Conservation (phyloP, 1,139 yeast species). For the Geotrichum cucujoidarum region DNA sequence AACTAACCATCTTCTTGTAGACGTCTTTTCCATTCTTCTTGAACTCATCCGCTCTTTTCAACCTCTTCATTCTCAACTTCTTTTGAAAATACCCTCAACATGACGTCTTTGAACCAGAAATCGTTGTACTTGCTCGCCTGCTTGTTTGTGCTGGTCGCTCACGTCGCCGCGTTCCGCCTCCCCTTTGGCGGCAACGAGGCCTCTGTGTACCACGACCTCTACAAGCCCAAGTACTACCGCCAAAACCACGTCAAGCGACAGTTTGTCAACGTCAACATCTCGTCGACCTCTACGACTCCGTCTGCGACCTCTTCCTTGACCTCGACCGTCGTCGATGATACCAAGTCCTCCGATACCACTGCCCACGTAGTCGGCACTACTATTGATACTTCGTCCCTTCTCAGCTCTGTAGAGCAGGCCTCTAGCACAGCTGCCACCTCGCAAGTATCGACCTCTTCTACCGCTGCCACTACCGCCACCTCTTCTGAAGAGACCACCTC, state of each 20-base stretch:
- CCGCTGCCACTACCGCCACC: not conserved
- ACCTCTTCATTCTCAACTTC: not conserved
- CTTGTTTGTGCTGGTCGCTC: conserved; percentile 4
- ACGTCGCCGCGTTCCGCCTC: conserved; percentile 10
- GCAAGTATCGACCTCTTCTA: not conserved
- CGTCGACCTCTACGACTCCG: conserved; percentile 6
- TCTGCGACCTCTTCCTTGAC: not conserved
- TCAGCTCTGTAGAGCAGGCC: not conserved
- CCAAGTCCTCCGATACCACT: not conserved
- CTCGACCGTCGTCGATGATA: not conserved
- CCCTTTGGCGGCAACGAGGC: conserved; percentile 5
- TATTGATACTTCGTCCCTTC: conserved; percentile 3
- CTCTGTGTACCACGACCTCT: conserved; percentile 6
- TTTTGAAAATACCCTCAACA: conserved; percentile 1
- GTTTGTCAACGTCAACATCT: conserved; percentile 18
- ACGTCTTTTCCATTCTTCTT: not conserved
- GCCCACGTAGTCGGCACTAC: conserved; percentile 6
- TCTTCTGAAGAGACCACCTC: conserved; percentile 2
- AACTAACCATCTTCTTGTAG: too few relatives aligned
- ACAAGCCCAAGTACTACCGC: conserved; percentile 21
- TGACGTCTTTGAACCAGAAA: conserved; percentile 4
- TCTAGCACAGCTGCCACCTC: not conserved
- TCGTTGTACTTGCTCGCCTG: conserved; percentile 4
- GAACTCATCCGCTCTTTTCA: not conserved
- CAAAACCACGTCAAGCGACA: conserved; percentile 21